Conservation (phyloP, 371 early-diverging fungal species). For the Lichtheimia hyalospora region DNA sequence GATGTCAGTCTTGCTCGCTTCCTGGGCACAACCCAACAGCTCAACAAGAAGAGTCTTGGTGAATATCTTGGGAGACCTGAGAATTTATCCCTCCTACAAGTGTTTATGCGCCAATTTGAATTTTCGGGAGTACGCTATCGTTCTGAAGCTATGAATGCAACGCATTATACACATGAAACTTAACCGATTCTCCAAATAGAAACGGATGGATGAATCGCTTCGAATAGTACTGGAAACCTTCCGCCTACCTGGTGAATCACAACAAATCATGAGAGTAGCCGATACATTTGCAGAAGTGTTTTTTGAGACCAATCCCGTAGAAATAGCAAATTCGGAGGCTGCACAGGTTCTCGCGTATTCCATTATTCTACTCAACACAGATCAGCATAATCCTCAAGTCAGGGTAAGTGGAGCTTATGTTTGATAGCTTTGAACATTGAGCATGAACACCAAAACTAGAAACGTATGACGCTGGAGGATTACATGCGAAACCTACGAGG, state of each 20-base stretch:
- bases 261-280: constrained; percentile 91
- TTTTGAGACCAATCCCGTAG: constrained; percentile 61
- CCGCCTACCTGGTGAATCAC: constrained; percentile 92
- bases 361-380: constrained; percentile 93
- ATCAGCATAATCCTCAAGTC: constrained; percentile 89
- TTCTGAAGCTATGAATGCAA: too few relatives aligned
- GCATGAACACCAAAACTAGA: constrained; percentile 11
- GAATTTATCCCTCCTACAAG: constrained; percentile 73
- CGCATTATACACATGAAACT: not conserved
- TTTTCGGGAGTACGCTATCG: constrained; percentile 62
- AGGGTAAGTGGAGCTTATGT: constrained; percentile 32
- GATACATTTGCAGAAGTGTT: constrained; percentile 83
- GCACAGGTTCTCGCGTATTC: constrained; percentile 86
- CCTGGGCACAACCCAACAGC: constrained; percentile 67
- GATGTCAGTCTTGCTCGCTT: constrained; percentile 68
- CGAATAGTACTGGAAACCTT: constrained; percentile 84
- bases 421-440: not conserved
- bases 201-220: constrained; percentile 86
- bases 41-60: constrained; percentile 83
- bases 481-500: constrained; percentile 82
- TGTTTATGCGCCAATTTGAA: constrained; percentile 83
- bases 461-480: constrained; percentile 85
- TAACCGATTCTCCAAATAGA: constrained; percentile 26
- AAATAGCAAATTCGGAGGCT: constrained; percentile 72
- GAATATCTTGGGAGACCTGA: constrained; percentile 87